phyloP scores from a whole-genome alignment of 257 asterid species.

The Salvia miltiorrhiza region DNA sequence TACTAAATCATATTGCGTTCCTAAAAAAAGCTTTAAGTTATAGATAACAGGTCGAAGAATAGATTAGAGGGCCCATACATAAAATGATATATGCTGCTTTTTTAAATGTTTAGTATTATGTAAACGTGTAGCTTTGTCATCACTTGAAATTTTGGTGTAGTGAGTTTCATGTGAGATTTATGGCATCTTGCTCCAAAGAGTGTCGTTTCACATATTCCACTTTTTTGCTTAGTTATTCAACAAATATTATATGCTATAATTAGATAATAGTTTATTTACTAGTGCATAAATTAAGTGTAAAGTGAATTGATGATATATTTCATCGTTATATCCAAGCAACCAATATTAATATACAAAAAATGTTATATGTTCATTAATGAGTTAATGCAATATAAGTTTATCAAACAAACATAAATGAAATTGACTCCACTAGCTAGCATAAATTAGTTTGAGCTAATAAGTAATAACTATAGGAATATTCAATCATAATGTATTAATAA shows the following conservation, averaged over 20 bases:
- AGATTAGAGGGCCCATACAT: constrained; percentile 8
- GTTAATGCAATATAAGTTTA: too few relatives aligned
- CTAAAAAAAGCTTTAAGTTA: background rate
- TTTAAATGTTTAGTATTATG: constrained; percentile 13
- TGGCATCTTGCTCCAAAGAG: constrained; percentile 3
- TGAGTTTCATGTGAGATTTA: constrained; percentile 28
- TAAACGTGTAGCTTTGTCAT: constrained; percentile 27
- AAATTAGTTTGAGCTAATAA: too few relatives aligned
- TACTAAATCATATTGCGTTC: background rate
- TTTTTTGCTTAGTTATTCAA: background rate
- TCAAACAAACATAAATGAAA: too few relatives aligned
- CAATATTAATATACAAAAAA: too few relatives aligned
- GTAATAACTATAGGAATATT: too few relatives aligned
- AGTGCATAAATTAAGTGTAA: too few relatives aligned
- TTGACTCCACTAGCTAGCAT: too few relatives aligned
- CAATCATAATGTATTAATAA: too few relatives aligned
- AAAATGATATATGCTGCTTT: background rate
- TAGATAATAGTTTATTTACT: background rate
- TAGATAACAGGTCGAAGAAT: background rate
- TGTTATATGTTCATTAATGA: too few relatives aligned
- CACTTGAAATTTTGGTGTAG: constrained; percentile 5
- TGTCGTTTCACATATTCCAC: background rate
- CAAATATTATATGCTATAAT: too few relatives aligned
- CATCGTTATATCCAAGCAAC: too few relatives aligned
- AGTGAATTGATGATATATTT: too few relatives aligned